phyloP scores from a whole-genome alignment of 768 basidiomycete species.

The Podaxis sp. region DNA sequence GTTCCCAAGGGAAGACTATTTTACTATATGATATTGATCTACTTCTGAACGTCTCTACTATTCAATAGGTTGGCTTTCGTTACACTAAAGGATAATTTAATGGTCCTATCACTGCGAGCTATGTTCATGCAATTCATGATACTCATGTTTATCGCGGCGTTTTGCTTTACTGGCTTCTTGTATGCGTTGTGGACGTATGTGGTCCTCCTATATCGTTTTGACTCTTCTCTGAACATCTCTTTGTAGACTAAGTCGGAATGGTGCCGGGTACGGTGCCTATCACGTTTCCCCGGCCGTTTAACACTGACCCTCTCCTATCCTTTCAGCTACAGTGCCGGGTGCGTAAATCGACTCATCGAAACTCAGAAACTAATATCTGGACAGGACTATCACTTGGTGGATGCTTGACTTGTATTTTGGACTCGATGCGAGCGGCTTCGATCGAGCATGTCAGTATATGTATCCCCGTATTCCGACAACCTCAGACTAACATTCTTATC shows the following conservation, averaged over 20 bases:
- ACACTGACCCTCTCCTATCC: background rate
- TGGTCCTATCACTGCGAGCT: conserved; percentile 80
- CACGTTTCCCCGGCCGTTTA: background rate
- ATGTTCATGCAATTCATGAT: conserved; percentile 89
- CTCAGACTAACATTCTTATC: background rate
- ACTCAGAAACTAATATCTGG: background rate
- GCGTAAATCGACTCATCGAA: background rate
- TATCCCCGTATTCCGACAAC: background rate
- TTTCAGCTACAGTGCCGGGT: conserved; percentile 28
- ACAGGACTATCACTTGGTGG: conserved; percentile 80
- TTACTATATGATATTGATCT: background rate
- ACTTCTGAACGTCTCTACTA: background rate
- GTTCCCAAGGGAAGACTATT: conserved; percentile 68
- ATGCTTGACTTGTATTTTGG: conserved; percentile 94
- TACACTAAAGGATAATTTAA: conserved; percentile 74
- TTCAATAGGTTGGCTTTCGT: conserved; percentile 78
- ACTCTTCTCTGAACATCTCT: conserved; percentile 7
- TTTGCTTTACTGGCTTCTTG: conserved; percentile 89
- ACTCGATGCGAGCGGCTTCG: conserved; percentile 89
- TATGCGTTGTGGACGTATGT: conserved; percentile 93
- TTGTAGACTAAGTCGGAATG: conserved; percentile 56
- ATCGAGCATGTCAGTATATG: conserved; percentile 60
- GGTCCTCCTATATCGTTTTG: background rate
- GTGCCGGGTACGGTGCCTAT: conserved; percentile 41
- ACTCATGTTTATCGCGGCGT: conserved; percentile 82